A percentile compares a stretch with the other conserved stretches of the same genome.
phyloP scores from a whole-genome alignment of 192 early-diverging fungal species.

The Helicostylum pulchrum region DNA sequence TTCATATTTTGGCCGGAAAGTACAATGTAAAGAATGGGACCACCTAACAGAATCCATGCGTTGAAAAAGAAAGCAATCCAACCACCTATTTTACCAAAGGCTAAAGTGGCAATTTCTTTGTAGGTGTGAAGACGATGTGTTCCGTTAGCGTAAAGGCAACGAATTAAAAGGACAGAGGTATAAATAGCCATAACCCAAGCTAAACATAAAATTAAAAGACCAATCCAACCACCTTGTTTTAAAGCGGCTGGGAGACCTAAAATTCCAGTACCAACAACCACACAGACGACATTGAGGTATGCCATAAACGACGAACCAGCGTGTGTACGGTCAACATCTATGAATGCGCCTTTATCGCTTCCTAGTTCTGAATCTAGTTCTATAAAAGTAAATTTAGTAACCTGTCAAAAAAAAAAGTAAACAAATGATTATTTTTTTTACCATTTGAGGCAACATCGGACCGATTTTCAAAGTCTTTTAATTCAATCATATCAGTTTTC shows the following conservation, averaged over 20 bases:
- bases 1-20: constrained; percentile 70
- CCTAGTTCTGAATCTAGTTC: no score
- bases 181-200: neutral
- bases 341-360: neutral
- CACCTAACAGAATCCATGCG: constrained; percentile 65
- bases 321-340: constrained; percentile 9
- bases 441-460: no score
- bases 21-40: constrained; percentile 66
- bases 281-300: constrained; percentile 53
- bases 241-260: constrained; percentile 82
- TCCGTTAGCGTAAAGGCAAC: constrained; percentile 27
- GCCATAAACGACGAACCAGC: constrained; percentile 25
- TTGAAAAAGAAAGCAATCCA: constrained; percentile 65
- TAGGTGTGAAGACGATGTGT: constrained; percentile 52
- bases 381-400: no score
- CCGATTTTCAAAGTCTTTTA: no score
- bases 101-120: constrained; percentile 65
- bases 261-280: constrained; percentile 79
- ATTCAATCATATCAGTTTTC: no score
- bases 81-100: constrained; percentile 68
- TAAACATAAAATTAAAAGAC: neutral
- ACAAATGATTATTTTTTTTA: no score
- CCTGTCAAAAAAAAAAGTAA: no score
- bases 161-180: constrained; percentile 27
- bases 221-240: constrained; percentile 57